Percentiles rank a stretch among this genome's conserved stretches.
These are phyloP conservation scores for Lichtheimia ramosa DNA, from an alignment of 371 early-diverging fungal species.

Conservation along the genomic window DNA sequence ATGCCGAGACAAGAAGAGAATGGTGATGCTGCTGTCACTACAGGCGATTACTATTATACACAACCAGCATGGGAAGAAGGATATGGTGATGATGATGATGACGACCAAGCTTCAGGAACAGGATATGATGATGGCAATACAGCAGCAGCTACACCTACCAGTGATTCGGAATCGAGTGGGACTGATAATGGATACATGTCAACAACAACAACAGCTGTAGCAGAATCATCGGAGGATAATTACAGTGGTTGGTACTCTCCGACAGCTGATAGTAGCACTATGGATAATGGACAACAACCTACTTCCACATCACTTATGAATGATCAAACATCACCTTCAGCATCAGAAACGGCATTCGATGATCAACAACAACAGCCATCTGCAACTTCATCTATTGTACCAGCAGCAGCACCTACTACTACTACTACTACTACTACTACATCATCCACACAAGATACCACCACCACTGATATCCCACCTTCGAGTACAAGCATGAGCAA, in stretches of 20 bases:
- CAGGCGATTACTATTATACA: background rate
- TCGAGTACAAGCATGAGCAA: slow-evolving; percentile 18
- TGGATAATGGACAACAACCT: background rate
- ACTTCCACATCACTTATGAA: slow-evolving; percentile 15
- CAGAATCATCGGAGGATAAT: background rate
- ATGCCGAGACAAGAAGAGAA: background rate
- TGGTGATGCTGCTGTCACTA: background rate
- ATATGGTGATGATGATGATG: slow-evolving; percentile 1
- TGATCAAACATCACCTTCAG: slow-evolving; percentile 21
- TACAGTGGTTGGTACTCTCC: background rate
- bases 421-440: too few relatives aligned
- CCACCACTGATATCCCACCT: background rate
- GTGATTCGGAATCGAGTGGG: background rate
- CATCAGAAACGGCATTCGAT: slow-evolving; percentile 8
- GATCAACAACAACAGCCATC: too few relatives aligned
- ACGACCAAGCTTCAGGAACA: background rate
- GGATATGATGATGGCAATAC: background rate
- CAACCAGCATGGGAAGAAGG: slow-evolving; percentile 6
- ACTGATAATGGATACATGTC: background rate
- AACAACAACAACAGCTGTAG: background rate
- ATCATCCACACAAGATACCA: too few relatives aligned
- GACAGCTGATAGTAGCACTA: background rate
- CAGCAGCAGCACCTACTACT: too few relatives aligned
- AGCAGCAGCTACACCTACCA: background rate
- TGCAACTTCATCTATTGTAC: too few relatives aligned